A percentile compares a stretch with the other conserved stretches of the same genome.
Conservation (phyloP, 805 yeast species). For the Candida cerambycidarum region DNA sequence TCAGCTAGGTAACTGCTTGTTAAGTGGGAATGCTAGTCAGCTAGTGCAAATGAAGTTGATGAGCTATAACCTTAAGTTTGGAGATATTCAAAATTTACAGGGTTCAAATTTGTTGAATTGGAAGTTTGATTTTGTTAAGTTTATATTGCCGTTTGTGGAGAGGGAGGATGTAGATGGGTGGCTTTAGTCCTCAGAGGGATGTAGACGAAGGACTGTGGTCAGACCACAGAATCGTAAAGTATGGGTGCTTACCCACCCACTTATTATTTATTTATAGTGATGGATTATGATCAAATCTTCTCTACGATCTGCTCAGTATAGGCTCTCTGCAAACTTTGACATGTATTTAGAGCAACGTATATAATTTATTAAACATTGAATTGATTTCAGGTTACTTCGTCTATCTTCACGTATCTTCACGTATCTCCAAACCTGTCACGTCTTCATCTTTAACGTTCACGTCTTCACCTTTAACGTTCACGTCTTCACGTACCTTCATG, state of each 20-base stretch:
- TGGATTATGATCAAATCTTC: constrained; percentile 3
- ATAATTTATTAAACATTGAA: no score
- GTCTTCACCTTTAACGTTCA: no score
- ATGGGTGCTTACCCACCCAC: no score
- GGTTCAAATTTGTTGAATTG: constrained; percentile 13
- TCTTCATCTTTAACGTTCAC: no score
- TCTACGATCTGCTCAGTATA: no score
- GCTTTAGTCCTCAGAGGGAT: constrained; percentile 16
- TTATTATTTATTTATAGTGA: constrained; percentile 2
- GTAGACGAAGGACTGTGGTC: no score
- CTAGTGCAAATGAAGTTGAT: constrained; percentile 26
- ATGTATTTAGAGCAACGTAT: background rate
- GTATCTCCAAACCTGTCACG: no score
- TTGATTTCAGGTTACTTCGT: no score
- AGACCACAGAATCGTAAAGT: no score
- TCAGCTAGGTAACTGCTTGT: constrained; percentile 10
- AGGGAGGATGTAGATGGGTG: constrained; percentile 39
- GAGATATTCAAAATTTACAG: constrained; percentile 6
- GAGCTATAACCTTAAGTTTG: constrained; percentile 28
- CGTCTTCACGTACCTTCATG: no score
- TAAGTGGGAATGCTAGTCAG: constrained; percentile 25
- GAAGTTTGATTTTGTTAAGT: constrained; percentile 20
- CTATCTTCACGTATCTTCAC: no score
- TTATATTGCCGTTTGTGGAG: constrained; percentile 27
- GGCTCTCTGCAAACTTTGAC: no score